Base-by-base conservation (phyloP, 352 stramenopile species). In the Phytophthora sp. region DNA sequence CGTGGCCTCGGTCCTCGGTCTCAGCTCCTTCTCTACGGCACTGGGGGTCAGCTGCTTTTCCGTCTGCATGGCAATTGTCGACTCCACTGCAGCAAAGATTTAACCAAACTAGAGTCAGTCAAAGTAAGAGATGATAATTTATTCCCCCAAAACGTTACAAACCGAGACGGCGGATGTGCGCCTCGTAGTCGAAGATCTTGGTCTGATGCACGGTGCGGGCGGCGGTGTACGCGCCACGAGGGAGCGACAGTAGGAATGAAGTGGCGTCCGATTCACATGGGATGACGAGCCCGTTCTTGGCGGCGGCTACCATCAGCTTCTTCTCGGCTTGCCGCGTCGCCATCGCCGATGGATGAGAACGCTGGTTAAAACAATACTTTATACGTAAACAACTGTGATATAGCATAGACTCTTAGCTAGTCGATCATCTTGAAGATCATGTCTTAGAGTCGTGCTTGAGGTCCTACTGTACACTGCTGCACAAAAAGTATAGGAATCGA, bases 171-270 rank as follows among this genome's bases (percentile, higher is more conserved):
- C 80, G 74, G 45, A 95, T 77, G 54, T 95, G 86, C 38, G 78
- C 80, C 36, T 95, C 84, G 42, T 89, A 90, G 68, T 92, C 82
- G 70, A 95, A 93, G 51, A 95, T 76, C 23, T 76, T 77, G 41
- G 76, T 91, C 69, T 88, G 84, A 26, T 84, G 63, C 55, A 95
- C 83, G 0, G 86, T 95, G 42, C 84, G 77, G 23, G 86, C 86
- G 26, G 49, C 76, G 2, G 84, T 95, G 72, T 93, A 95, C 7
- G 86, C 81, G 53, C 86, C 86, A 29, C 84, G 78, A 47, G 86
- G 82, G 31, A 84, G 64, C 31, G 80, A 45, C 26, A 95, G 60
- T 24, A 93, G 55, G 57, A 95, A 93, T 18, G 64, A 65, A 33
- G 84, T 93, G 39, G 76, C 71, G 45, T 95, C 82, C 16, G 69